Conservation (phyloP, 441 rosid species). For the Bocquillonia castaneifolia region DNA sequence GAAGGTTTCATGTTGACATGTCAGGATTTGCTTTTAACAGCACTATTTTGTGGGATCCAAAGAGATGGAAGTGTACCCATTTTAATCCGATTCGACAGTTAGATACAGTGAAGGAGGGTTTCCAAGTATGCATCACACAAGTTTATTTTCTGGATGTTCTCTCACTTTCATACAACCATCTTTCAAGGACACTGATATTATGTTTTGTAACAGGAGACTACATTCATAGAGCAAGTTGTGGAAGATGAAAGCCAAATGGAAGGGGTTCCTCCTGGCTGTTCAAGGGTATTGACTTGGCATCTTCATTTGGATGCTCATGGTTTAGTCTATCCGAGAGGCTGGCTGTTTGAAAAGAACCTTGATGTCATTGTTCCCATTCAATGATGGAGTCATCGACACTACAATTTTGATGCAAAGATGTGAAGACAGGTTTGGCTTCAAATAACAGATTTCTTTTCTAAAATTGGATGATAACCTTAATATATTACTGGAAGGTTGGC, state of each 20-base stretch:
- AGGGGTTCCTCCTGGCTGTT: slow-evolving; percentile 63
- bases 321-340: slow-evolving; percentile 66
- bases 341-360: slow-evolving; percentile 67
- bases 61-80: slow-evolving; percentile 61
- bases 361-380: slow-evolving; percentile 44
- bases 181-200: background rate
- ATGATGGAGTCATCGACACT: slow-evolving; percentile 29
- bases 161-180: background rate
- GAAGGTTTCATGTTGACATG: slow-evolving; percentile 95
- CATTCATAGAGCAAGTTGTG: slow-evolving; percentile 84
- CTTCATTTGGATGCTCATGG: slow-evolving; percentile 65
- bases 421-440: slow-evolving; percentile 26
- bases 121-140: slow-evolving; percentile 50
- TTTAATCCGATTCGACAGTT: slow-evolving; percentile 56
- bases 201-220: slow-evolving; percentile 56
- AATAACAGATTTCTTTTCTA: background rate
- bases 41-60: slow-evolving; percentile 89
- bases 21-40: slow-evolving; percentile 97
- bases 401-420: slow-evolving; percentile 25
- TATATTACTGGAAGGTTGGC: background rate
- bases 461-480: background rate
- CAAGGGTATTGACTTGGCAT: slow-evolving; percentile 86
- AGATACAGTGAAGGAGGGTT: slow-evolving; percentile 85
- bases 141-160: background rate
- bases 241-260: slow-evolving; percentile 95